Conservation (phyloP, 176 grass and related monocot genomes). For the Eleusine coracana region DNA sequence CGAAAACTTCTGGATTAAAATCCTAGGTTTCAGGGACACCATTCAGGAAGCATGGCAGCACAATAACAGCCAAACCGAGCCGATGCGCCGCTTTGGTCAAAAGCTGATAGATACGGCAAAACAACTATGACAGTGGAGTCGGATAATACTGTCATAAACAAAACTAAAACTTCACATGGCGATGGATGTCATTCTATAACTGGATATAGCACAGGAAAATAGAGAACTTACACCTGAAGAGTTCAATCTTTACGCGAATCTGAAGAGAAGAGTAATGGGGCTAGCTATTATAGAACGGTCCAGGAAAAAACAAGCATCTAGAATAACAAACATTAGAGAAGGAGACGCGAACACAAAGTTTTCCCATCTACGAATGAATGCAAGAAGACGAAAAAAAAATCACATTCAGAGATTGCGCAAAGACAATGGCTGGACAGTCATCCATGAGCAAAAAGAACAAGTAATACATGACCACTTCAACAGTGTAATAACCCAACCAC, state of each 20-base stretch:
- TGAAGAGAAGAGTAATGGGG: neutral
- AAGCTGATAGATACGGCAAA: accelerated
- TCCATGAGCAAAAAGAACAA: neutral
- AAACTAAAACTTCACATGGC: neutral
- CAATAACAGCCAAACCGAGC: accelerated
- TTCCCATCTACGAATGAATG: neutral
- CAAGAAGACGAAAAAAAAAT: neutral
- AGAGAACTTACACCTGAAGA: accelerated
- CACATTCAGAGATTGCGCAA: neutral
- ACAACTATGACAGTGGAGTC: neutral
- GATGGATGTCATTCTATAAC: accelerated
- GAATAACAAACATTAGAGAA: neutral
- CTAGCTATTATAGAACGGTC: neutral
- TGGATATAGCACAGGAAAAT: neutral
- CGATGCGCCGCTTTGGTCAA: accelerated
- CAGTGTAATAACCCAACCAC: neutral
- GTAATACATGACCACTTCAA: neutral
- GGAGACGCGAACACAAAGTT: neutral
- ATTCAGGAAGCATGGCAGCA: neutral
- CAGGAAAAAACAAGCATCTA: neutral
- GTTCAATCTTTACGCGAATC: accelerated
- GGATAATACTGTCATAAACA: accelerated
- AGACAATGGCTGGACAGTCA: neutral
- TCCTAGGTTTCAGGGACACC: neutral
- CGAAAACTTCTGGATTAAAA: neutral